These are phyloP conservation scores for Penicillium sp. DNA, from an alignment of 2,329 filamentous ascomycete genomes.

Conservation along the genomic window DNA sequence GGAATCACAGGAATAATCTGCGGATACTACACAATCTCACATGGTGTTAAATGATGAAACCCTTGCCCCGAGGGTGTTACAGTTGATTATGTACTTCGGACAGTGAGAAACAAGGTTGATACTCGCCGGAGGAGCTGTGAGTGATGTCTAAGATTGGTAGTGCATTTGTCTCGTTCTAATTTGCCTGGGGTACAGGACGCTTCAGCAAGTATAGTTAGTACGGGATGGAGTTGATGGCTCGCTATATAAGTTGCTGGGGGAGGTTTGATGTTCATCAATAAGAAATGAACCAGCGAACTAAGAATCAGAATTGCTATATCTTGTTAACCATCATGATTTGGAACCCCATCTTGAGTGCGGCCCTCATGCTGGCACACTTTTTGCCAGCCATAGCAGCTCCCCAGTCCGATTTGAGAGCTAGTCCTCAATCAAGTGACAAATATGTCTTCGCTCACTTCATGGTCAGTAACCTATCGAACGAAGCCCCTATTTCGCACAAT, in stretches of 20 bases:
- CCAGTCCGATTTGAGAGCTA: neutral
- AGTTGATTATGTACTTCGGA: neutral
- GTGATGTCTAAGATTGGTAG: neutral
- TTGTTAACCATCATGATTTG: neutral
- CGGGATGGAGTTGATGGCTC: neutral
- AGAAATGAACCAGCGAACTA: neutral
- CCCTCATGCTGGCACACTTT: neutral
- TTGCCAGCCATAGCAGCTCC: neutral
- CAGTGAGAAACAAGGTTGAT: neutral
- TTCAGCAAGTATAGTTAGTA: neutral
- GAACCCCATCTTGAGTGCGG: neutral
- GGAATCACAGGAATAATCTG: neutral
- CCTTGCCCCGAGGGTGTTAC: neutral
- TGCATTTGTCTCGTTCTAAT: neutral
- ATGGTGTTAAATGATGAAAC: neutral
- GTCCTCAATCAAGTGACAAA: neutral
- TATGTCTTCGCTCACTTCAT: constrained; percentile 11
- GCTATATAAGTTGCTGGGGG: neutral
- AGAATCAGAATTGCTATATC: neutral
- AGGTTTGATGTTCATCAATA: neutral
- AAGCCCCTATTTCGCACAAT: neutral
- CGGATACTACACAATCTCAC: constrained; percentile 1
- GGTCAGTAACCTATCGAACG: neutral
- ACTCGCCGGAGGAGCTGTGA: neutral
- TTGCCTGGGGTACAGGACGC: neutral